Percentiles rank a stretch among this genome's conserved stretches.
phyloP scores from a whole-genome alignment of 75 land plant species.

The Sequoia sempervirens region DNA sequence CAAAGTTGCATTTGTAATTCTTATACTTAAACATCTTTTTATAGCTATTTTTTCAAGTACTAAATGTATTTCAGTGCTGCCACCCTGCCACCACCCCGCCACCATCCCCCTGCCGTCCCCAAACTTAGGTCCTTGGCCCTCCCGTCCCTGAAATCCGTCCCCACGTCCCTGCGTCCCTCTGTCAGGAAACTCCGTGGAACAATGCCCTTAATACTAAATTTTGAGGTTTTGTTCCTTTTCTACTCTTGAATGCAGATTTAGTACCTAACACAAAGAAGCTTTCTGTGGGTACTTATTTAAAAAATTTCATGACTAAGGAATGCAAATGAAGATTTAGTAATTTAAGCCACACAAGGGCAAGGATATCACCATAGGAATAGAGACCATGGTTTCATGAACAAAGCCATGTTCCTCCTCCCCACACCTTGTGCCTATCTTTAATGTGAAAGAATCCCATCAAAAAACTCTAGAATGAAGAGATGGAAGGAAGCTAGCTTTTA shows the following conservation, averaged over 20 bases:
- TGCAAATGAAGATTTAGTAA: not conserved
- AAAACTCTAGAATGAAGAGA: not conserved
- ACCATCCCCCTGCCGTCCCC: too few species aligned
- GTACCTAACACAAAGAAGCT: not conserved
- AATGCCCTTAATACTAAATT: not conserved
- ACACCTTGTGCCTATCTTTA: not conserved
- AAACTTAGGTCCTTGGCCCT: too few species aligned
- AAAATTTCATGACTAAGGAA: not conserved
- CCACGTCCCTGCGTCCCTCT: too few species aligned
- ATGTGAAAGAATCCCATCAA: not conserved
- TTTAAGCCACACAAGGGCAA: not conserved
- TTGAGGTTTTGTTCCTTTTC: not conserved
- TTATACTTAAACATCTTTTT: too few species aligned
- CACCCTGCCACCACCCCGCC: too few species aligned
- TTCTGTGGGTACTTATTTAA: not conserved
- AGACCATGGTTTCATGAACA: not conserved
- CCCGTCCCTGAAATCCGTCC: too few species aligned
- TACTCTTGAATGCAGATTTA: not conserved
- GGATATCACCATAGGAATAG: not conserved
- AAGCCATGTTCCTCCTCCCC: not conserved
- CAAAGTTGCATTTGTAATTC: too few species aligned
- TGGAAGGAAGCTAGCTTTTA: not conserved
- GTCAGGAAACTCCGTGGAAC: too few species aligned
- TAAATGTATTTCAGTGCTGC: too few species aligned
- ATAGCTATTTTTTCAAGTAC: too few species aligned